These are phyloP conservation scores for Udeniomyces megalosporus DNA, from an alignment of 768 basidiomycete genomes.

Conservation along the genomic window DNA sequence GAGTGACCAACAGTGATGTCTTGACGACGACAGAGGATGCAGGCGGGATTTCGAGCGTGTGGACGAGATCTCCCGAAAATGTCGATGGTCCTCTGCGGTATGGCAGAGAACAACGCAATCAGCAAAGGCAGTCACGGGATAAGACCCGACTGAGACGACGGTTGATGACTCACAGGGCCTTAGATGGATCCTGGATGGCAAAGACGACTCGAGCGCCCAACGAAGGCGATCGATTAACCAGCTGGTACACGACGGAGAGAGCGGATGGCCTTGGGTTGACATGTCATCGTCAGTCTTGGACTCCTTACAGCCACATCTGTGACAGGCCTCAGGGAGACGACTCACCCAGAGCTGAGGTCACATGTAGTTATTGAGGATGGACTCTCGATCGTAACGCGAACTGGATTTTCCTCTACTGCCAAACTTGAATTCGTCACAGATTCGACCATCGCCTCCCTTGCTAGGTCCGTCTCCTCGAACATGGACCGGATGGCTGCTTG, in stretches of 20 bases:
- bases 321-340: slow-evolving; percentile 14
- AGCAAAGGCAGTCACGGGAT: too few species aligned
- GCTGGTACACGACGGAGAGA: neutral
- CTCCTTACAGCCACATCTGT: neutral
- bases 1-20: too few species aligned
- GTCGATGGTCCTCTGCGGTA: too few species aligned
- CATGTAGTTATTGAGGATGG: slow-evolving; percentile 35
- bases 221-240: neutral
- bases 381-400: slow-evolving; percentile 37
- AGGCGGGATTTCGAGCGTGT: too few species aligned
- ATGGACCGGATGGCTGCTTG: slow-evolving; percentile 47
- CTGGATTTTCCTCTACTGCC: slow-evolving; percentile 63
- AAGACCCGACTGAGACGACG: too few species aligned
- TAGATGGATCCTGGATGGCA: neutral
- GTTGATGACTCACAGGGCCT: too few species aligned
- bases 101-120: too few species aligned
- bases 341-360: slow-evolving; percentile 57
- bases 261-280: neutral
- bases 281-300: neutral
- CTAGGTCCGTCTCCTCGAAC: slow-evolving; percentile 75
- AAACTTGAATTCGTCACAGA: slow-evolving; percentile 55
- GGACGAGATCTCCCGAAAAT: too few species aligned
- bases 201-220: neutral
- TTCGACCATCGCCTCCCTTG: slow-evolving; percentile 49
- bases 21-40: too few species aligned